Evolutionary conservation across 805 yeast species (phyloP), one percentile per base, ranked within the genome.

Genomic region (Myxozyma udenii): DNA sequence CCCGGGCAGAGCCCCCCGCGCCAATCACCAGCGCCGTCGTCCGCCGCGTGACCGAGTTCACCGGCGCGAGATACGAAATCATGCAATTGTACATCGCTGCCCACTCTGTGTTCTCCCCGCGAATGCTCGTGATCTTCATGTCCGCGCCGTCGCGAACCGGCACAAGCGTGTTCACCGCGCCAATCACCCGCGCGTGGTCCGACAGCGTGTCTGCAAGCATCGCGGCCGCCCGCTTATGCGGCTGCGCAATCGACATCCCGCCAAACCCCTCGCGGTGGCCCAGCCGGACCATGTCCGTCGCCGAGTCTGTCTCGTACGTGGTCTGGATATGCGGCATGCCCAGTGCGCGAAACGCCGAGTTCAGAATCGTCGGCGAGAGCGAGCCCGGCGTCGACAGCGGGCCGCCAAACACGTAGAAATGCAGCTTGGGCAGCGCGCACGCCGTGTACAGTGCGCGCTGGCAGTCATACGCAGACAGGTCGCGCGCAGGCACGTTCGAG

Each of bases 1-100:
- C 96, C 64, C 96, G 78, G 0, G 96, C 83, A 26, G 98, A 90
- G 38, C 98, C 98, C 39, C 98, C 98, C 21, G 95, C 96, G 46
- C 98, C 98, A 60, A 91, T 74, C 38, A 91, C 84, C 53, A 90
- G 71, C 28, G 96, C 97, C 51, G 77, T 71, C 11, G 75, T 72
- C 2, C 57, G 61, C 14, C 60, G 50, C 26, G 64, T 62, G 52
- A 61, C 64, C 21, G 65, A 41, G 25, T 50, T 50, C 14, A 50
- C 47, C 1, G 54, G 54, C 67, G 51, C 65, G 63, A 37, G 70
- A 69, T 37, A 79, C 54, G 76, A 69, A 18, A 71, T 64, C 60
- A 89, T 81, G 1, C 95, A 78, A 54, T 83, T 78, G 41, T 73
- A 74, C 58, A 93, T 85, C 9, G 98, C 98, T 41, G 81, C 71